Evolutionary conservation across 345 rosid genomes (phyloP).

Genomic region (Eucalyptus shirleyi): DNA sequence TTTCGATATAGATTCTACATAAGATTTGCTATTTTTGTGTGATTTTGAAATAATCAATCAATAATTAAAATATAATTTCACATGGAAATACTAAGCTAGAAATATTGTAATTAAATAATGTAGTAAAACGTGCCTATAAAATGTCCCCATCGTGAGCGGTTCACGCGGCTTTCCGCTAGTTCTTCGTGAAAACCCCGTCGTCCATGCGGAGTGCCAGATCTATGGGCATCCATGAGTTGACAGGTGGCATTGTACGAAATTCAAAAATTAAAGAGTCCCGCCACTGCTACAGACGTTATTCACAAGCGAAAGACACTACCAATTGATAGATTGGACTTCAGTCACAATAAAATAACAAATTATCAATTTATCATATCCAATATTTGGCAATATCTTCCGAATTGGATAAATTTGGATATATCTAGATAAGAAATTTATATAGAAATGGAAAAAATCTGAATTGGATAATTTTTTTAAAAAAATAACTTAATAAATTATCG

Average conservation of each 20-base stretch:
- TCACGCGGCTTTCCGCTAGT: background rate
- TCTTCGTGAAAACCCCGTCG: background rate
- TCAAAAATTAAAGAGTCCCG: background rate
- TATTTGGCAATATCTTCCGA: rapidly evolving
- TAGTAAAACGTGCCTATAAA: background rate
- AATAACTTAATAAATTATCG: background rate
- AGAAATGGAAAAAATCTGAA: rapidly evolving
- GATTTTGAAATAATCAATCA: background rate
- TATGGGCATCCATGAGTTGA: background rate
- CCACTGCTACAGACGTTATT: background rate
- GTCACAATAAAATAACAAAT: background rate
- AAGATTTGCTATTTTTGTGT: background rate
- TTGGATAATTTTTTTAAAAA: too few species aligned
- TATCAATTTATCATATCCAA: background rate
- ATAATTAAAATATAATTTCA: background rate
- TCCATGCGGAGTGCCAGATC: background rate
- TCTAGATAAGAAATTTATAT: rapidly evolving
- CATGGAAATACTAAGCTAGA: background rate
- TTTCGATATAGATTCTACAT: background rate
- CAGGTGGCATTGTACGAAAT: background rate
- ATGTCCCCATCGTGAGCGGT: background rate
- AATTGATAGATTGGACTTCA: background rate
- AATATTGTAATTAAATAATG: background rate
- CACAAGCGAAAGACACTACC: background rate
- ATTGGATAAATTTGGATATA: background rate